phyloP scores from a whole-genome alignment of 108 stramenopile genomes.

The Nitzschia putrida region DNA sequence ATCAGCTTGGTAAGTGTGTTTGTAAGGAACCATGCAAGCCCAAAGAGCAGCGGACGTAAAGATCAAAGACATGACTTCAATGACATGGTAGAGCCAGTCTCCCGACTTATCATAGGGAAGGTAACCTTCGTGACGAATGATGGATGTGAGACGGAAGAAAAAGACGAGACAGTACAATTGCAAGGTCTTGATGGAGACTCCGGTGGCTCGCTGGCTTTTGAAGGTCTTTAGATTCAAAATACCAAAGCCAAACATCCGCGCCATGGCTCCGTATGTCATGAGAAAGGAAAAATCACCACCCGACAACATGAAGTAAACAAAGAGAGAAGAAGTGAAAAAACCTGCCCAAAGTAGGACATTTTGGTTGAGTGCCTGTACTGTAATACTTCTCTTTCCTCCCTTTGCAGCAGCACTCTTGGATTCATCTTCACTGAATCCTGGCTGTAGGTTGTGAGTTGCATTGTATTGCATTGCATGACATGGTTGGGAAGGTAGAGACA shows the following conservation, averaged over 20 bases:
- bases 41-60: constrained; percentile 76
- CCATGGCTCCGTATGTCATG: constrained; percentile 96
- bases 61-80: constrained; percentile 85
- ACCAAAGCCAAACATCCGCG: constrained; percentile 94
- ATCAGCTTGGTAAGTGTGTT: constrained; percentile 86
- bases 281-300: constrained; percentile 98
- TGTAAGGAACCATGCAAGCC: constrained; percentile 81
- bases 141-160: constrained; percentile 91
- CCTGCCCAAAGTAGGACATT: constrained; percentile 92
- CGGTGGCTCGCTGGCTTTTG: constrained; percentile 80
- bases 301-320: constrained; percentile 88
- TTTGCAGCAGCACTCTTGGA: constrained; percentile 22
- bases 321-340: constrained; percentile 88
- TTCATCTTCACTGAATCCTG: constrained; percentile 49
- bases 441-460: background rate
- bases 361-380: constrained; percentile 81
- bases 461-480: background rate
- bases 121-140: constrained; percentile 97
- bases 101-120: constrained; percentile 98
- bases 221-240: constrained; percentile 92
- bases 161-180: constrained; percentile 92
- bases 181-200: constrained; percentile 93
- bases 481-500: background rate
- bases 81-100: constrained; percentile 96
- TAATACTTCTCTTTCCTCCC: constrained; percentile 76